Evolutionary conservation across 2,329 filamentous ascomycete species (phyloP).

Genomic region (Fusarium denticulatum): DNA sequence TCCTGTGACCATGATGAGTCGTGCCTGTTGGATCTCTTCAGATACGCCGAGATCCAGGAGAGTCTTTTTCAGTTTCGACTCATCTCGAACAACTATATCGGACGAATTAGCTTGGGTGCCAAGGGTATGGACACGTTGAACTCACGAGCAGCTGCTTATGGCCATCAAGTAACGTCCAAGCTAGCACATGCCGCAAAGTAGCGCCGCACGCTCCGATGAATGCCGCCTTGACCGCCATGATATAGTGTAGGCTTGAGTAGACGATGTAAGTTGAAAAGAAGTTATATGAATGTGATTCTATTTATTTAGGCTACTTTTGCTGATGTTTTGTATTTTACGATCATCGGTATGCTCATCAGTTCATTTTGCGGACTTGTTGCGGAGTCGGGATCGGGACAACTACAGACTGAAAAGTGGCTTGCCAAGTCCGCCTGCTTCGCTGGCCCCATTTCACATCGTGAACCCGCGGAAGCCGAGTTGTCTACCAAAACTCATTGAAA

Average conservation of each 20-base stretch:
- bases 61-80: background rate
- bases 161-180: background rate
- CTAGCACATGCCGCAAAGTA: background rate
- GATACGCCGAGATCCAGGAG: background rate
- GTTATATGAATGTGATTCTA: background rate
- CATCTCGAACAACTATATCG: background rate
- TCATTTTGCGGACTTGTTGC: background rate
- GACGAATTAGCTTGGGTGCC: background rate
- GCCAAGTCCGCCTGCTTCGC: background rate
- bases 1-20: background rate
- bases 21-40: background rate
- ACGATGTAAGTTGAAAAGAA: too few relatives aligned
- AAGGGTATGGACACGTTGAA: background rate
- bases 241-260: too few relatives aligned
- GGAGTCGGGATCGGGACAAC: background rate
- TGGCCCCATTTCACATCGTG: background rate
- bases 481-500: too few relatives aligned
- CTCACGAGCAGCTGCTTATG: background rate
- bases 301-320: accelerated
- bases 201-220: background rate
- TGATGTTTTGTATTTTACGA: background rate
- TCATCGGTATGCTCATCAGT: background rate
- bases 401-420: background rate
- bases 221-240: background rate
- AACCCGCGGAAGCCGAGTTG: background rate